Base-by-base conservation (phyloP, 2,329 filamentous ascomycete species). In the Lachnum nothofagi region DNA sequence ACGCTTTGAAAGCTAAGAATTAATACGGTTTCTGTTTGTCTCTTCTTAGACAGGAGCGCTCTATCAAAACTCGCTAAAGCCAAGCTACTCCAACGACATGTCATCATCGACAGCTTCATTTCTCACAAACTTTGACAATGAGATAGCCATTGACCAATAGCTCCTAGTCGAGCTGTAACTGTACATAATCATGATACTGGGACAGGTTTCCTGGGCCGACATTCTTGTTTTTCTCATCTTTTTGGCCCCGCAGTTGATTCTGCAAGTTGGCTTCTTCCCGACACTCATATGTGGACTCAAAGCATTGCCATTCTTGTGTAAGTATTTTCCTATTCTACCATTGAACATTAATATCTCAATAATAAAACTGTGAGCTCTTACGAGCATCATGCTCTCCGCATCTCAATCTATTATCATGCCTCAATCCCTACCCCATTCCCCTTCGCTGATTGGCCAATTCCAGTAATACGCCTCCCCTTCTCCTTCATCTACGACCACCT, bases 121-220 rank as follows among this genome's bases (percentile, higher is more conserved):
- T 31, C 23, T 35, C 17, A 7, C n/a, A 12, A 22, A 17, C 17
- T 3, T 37, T 22, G n/a, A 9, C 7, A 6, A 33, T 34, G 19
- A 39, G 7, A 17, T 7, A 41, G 10, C 16, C 35, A 25, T 42
- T 24, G 20, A 17, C 19, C 10, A 17, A 2, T 22, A 24, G 33
- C 19, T 10, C 46, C 23, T 23, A 22, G 45, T 9, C 34, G 39
- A 23, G n/a, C 31, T 42, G 16, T 20, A 31, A 14, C 20, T 22
- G 8, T 24, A 17, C 19, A 35, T 20, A 43, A 45, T 14, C 54
- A 90, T 91, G 85, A 84, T 89, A 51, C 73, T 93, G 35, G 78
- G 79, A 29, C 82, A 85, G 49, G 79, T 93, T 38, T 88, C 83
- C 5, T 85, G 85, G 66, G 65, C 89, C 23, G 88, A 93, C 70